These are phyloP conservation scores for Oldenlandia corymbosa DNA, from an alignment of 257 asterid species.

Conservation along the genomic window DNA sequence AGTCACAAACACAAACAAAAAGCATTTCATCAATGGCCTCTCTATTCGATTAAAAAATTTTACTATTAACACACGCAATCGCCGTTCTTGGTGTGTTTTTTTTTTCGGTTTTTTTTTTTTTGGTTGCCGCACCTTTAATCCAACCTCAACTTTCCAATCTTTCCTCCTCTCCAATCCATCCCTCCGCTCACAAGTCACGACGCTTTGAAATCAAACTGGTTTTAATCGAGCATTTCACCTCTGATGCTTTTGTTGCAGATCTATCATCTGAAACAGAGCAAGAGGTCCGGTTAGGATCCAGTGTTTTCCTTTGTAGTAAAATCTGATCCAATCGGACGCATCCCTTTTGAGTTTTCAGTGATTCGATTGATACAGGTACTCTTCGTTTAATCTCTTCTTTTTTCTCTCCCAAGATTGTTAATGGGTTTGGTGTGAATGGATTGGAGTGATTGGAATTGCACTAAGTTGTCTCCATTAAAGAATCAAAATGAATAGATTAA, in stretches of 20 bases:
- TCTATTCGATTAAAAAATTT: no score
- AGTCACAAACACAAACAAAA: no score
- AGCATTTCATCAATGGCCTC: no score
- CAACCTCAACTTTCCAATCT: not conserved
- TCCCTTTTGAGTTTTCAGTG: not conserved
- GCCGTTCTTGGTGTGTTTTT: no score
- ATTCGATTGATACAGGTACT: not conserved
- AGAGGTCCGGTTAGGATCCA: not conserved
- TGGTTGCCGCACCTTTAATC: not conserved
- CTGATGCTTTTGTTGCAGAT: not conserved
- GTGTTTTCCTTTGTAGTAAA: not conserved
- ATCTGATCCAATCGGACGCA: constrained; percentile 2
- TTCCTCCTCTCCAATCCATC: no score
- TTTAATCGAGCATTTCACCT: no score
- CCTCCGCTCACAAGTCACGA: not conserved
- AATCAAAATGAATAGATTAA: not conserved
- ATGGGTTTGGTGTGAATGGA: constrained; percentile 10
- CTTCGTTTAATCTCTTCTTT: not conserved
- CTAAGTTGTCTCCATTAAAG: not conserved
- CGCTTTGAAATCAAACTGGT: not conserved
- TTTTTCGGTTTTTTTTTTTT: no score
- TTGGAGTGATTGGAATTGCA: not conserved
- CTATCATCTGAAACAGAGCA: not conserved
- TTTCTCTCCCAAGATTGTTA: not conserved
- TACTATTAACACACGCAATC: no score